Base-by-base conservation (phyloP, 2,329 filamentous ascomycete genomes). In the Podosphaera leucotricha region DNA sequence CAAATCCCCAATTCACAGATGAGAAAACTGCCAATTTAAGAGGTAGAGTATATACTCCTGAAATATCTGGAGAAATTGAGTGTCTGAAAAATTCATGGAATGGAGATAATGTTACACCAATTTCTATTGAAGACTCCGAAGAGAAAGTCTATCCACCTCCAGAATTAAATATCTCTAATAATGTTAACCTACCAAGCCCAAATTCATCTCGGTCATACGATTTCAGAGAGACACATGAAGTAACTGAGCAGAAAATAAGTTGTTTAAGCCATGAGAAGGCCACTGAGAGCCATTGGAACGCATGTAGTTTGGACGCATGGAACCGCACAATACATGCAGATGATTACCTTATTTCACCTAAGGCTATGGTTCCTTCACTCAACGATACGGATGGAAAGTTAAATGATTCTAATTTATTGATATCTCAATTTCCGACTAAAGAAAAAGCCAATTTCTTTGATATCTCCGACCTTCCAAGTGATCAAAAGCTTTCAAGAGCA, bases 121-220 rank as follows among this genome's bases (percentile, higher is more conserved):
- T 70, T 1, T 74, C 73, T 49, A 63, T 57, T 13, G 70, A 74
- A 50, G 63, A 71, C 48, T 68, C 73, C 46, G 66, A 67, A 41
- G 66, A 66, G 43, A 57, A 58, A 47, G 3, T 13, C 6, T 57
- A 59, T 44, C 57, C 57, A 43, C 53, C 54, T 42, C 54, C 55
- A 26, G 56, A 56, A 38, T 56, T 54, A 22, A 54, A 60, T 52
- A 55, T 58, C 10, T 46, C 56, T 16, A 58, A 55, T 48, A 52
- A 54, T 20, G 55, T 52, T 46, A 55, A 59, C 50, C 42, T 57
- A 20, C 50, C 52, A 39, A 57, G 58, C 47, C 47, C 58, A 16
- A 50, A 51, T n/a, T 45, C 54, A 44, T 54, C 56, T 28, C 48
- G 52, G 36, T 54, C 51, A 36, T 52, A 52, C 26, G 57, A 56